Evolutionary conservation across 208 protist genomes (phyloP), one percentile per base, ranked within the genome.

Genomic region (Entamoeba invadens): DNA sequence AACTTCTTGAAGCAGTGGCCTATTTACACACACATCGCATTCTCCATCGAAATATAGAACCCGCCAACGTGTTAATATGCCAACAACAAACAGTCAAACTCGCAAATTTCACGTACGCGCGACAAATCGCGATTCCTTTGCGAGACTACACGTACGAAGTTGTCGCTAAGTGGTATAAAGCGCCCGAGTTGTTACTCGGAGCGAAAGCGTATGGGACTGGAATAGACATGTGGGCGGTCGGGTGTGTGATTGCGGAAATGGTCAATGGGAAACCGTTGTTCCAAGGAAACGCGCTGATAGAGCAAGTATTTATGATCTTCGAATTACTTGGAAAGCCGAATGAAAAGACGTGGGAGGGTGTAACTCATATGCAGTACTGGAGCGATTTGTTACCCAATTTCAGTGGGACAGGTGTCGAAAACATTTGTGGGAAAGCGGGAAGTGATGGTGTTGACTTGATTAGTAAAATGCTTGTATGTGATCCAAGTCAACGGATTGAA

Each of bases 191-290:
- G 47, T 97, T 99, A 18, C 96, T 99, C 18, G 98, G 98, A 3
- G 97, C 97, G 91, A 97, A 96, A 44, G 97, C 98, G 93, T 99
- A 99, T 97, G 98, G 97, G 1, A 98, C 98, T 0, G 97, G 98
- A 3, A 98, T 99, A 21, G 99, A 99, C 96, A 97, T 99, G 21
- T 99, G 99, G 99, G 98, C 97, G 3, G 97, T 99, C 92, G 99
- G 99, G 51, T 99, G 98, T 95, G 99, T 99, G 94, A 98, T 99
- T 94, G 98, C 98, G 42, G 98, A 99, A 96, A 98, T 99, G 96
- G 96, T 98, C 31, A 96, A 44, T n/a, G 35, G 44, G 5, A 45
- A 38, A 45, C 95, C 95, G 4, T 44, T 96, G 10, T 96, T 95
- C 92, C 45, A 91, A 3, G 95, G 95, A 35, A 95, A 96, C 45